Percentiles rank a stretch among this genome's conserved stretches.
Conservation (phyloP, 129 eudicot species). For the sunflower (Helianthus annuus) region HanXRQr2.0-SUNRISE NC_035443.2:36112141-36112640, state of each 20-base stretch:
- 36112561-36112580: neutral
- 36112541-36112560: conserved; percentile 13
- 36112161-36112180: too few relatives aligned
- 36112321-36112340: too few relatives aligned
- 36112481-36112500: conserved; percentile 1
- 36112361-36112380: neutral
- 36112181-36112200: neutral
- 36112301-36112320: too few relatives aligned
- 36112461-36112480: neutral
- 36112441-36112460: neutral
- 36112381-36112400: neutral
- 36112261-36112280: conserved; percentile 1
- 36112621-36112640: too few relatives aligned
- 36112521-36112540: conserved; percentile 7
- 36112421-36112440: neutral
- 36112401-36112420: neutral
- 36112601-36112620: too few relatives aligned
- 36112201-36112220: neutral
- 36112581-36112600: neutral
- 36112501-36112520: conserved; percentile 17
- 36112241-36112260: neutral
- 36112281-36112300: too few relatives aligned
- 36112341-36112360: neutral
- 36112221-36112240: neutral
- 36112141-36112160: conserved; percentile 10